Conservation (phyloP, 495 filamentous ascomycete genomes). For the Penicillium psychrofluorescens region DNA sequence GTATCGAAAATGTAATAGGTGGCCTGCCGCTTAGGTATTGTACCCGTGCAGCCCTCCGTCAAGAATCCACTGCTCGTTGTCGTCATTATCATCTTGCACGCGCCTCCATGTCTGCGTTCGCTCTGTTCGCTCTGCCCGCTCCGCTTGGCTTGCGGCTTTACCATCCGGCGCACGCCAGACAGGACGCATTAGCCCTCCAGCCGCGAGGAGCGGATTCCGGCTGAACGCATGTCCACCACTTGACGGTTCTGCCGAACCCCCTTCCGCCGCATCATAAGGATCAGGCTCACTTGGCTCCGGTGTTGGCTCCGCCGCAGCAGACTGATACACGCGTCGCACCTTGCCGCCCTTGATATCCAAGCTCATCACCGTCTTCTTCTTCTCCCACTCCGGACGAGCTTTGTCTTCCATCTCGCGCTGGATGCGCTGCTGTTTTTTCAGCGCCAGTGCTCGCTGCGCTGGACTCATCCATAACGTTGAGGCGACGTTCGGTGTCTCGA, state of each 20-base stretch:
- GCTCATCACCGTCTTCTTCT: constrained; percentile 77
- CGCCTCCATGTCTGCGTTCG: constrained; percentile 65
- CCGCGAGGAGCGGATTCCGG: constrained; percentile 68
- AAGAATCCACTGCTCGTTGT: constrained; percentile 89
- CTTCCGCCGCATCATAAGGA: constrained; percentile 22
- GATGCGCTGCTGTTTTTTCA: constrained; percentile 87
- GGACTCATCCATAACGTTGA: constrained; percentile 84
- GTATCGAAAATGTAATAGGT: too few relatives aligned
- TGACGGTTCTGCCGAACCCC: background rate
- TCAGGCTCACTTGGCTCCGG: constrained; percentile 30
- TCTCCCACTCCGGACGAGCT: constrained; percentile 87
- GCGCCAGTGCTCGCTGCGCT: constrained; percentile 73
- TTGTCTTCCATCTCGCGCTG: constrained; percentile 86
- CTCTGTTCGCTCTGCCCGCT: constrained; percentile 37
- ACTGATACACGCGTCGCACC: constrained; percentile 65
- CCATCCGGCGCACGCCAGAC: constrained; percentile 56
- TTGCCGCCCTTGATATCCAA: constrained; percentile 76
- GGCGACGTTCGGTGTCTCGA: constrained; percentile 63
- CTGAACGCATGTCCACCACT: constrained; percentile 60
- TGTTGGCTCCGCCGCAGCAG: constrained; percentile 21
- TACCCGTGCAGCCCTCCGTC: constrained; percentile 72
- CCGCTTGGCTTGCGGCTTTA: constrained; percentile 27
- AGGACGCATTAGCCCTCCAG: constrained; percentile 68
- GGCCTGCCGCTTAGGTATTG: background rate
- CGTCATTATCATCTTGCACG: constrained; percentile 83